Evolutionary conservation across 345 rosid genomes (phyloP).

Genomic region (Eucalyptus urophylla): DNA sequence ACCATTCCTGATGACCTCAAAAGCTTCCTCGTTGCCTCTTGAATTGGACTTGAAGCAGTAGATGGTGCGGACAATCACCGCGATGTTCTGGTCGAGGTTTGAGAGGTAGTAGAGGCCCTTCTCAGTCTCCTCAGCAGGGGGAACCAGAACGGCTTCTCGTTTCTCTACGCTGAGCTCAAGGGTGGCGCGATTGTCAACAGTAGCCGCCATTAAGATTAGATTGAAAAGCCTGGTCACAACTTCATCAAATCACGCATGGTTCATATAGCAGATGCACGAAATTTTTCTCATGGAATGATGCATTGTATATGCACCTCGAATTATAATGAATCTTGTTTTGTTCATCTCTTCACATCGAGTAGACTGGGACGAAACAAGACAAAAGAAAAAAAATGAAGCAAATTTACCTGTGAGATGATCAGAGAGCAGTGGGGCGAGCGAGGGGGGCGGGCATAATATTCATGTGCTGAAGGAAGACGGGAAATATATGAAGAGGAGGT

Average conservation of each 20-base stretch:
- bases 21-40: conserved; percentile 56
- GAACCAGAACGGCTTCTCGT: conserved; percentile 12
- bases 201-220: not conserved
- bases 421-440: not conserved
- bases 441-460: not conserved
- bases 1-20: conserved; percentile 43
- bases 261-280: not conserved
- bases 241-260: not conserved
- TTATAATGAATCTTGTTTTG: not conserved
- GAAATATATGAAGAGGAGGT: conserved; percentile 2
- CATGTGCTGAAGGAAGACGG: not conserved
- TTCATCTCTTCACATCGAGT: not conserved
- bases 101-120: conserved; percentile 62
- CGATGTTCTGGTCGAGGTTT: conserved; percentile 88
- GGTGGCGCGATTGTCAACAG: not conserved
- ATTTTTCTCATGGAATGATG: not conserved
- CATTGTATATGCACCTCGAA: not conserved
- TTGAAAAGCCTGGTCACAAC: not conserved
- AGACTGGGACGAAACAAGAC: not conserved
- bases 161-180: conserved; percentile 30
- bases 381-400: not conserved
- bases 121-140: conserved; percentile 52
- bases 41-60: conserved; percentile 64
- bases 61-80: conserved; percentile 60
- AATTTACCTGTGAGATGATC: not conserved